Evolutionary conservation across 2,329 filamentous ascomycete genomes (phyloP).

Genomic region (Aspergillus quadricinctus): DNA sequence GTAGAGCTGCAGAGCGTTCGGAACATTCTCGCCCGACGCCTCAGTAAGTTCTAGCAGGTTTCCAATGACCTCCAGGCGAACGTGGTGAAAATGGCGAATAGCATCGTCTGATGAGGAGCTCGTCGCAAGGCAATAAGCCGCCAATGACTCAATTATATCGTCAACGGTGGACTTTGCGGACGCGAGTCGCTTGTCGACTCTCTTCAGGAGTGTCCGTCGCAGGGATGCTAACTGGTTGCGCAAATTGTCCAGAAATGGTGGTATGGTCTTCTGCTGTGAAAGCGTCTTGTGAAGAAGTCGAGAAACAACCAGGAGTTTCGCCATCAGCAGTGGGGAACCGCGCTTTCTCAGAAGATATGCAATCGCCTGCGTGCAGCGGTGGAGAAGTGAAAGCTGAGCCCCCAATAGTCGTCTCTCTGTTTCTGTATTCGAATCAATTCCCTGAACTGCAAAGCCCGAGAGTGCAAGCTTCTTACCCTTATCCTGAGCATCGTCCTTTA

Average conservation of each 20-base stretch:
- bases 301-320: constrained; percentile 72
- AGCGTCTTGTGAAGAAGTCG: constrained; percentile 72
- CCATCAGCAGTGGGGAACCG: constrained; percentile 50
- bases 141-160: constrained; percentile 66
- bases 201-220: constrained; percentile 61
- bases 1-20: constrained; percentile 67
- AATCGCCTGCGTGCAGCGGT: constrained; percentile 51
- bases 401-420: constrained; percentile 46
- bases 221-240: constrained; percentile 61
- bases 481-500: constrained; percentile 32
- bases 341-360: constrained; percentile 50
- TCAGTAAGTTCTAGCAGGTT: constrained; percentile 54
- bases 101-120: constrained; percentile 77
- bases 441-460: constrained; percentile 2
- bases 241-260: constrained; percentile 57
- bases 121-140: constrained; percentile 75
- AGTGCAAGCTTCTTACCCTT: constrained; percentile 23
- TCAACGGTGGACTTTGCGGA: constrained; percentile 41
- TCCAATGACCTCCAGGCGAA: constrained; percentile 66
- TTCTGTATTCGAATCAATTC: constrained; percentile 28
- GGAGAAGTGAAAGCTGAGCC: constrained; percentile 55
- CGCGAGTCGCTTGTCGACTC: constrained; percentile 54
- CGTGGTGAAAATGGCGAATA: constrained; percentile 70
- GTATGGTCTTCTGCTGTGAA: constrained; percentile 46
- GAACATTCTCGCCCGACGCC: constrained; percentile 50